Conservation (phyloP, 1,284 basidiomycete genomes). For the Tylopilus orsonianus region DNA sequence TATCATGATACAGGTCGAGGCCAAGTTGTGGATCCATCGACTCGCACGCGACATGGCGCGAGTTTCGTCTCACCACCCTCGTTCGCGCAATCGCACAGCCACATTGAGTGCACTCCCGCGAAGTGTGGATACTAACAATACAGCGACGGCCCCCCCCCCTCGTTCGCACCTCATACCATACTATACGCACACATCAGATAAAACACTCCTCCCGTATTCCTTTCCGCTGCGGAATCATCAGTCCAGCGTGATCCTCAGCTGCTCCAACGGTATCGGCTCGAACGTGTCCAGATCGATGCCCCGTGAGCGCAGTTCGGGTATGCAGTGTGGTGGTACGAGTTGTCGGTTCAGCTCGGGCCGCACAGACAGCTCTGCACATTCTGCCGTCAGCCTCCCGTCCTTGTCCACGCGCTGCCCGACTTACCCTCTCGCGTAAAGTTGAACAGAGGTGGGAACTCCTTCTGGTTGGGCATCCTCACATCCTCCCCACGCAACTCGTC, state of each 20-base stretch:
- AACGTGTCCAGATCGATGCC: slow-evolving; percentile 90
- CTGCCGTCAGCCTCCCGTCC: slow-evolving; percentile 5
- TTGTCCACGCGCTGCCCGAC: slow-evolving; percentile 27
- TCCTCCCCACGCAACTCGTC: slow-evolving; percentile 92
- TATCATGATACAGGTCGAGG: no score
- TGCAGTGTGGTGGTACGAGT: slow-evolving; percentile 88
- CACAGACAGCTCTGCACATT: slow-evolving; percentile 81
- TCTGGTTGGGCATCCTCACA: slow-evolving; percentile 94
- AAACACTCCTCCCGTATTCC: slow-evolving; percentile 21
- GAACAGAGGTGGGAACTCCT: slow-evolving; percentile 92
- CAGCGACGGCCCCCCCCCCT: slow-evolving; percentile 18
- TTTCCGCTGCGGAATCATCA: slow-evolving; percentile 44
- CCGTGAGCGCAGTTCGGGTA: slow-evolving; percentile 83
- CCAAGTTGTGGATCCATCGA: no score
- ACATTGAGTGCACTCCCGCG: not conserved
- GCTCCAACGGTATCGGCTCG: slow-evolving; percentile 91
- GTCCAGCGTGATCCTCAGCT: slow-evolving; percentile 88
- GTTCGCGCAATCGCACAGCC: slow-evolving; percentile 23
- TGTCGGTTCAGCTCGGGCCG: slow-evolving; percentile 91
- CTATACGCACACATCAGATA: slow-evolving; percentile 37
- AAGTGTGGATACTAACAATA: slow-evolving; percentile 14
- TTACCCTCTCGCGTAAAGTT: slow-evolving; percentile 95
- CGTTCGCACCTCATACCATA: slow-evolving; percentile 37
- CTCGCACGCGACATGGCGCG: slow-evolving; percentile 30
- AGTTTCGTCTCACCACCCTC: slow-evolving; percentile 1